phyloP scores from a whole-genome alignment of 768 basidiomycete species.

The Termitomyces sp. region DNA sequence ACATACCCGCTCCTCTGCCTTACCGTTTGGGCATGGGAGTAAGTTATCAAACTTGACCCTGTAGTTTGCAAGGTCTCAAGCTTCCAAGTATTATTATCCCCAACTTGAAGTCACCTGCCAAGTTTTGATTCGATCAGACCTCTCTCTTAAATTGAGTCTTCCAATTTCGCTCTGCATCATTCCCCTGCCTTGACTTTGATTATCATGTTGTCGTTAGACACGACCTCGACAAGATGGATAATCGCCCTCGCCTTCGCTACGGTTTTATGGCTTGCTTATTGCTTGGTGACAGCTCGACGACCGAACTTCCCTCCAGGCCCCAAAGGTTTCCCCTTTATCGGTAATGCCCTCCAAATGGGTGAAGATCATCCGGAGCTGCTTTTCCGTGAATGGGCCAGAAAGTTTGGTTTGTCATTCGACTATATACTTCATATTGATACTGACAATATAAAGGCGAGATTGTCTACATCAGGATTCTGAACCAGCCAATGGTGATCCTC shows the following conservation, averaged over 20 bases:
- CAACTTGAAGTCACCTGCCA: slow-evolving; percentile 7
- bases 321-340: slow-evolving; percentile 39
- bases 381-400: slow-evolving; percentile 37
- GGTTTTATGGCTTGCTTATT: slow-evolving; percentile 18
- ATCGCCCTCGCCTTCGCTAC: slow-evolving; percentile 9
- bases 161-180: slow-evolving; percentile 2
- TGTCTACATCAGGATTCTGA: slow-evolving; percentile 36
- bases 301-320: slow-evolving; percentile 46
- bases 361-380: slow-evolving; percentile 32
- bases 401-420: slow-evolving; percentile 35
- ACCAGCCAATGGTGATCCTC: slow-evolving; percentile 46
- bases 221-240: slow-evolving; percentile 4
- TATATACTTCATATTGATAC: neutral
- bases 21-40: slow-evolving; percentile 9
- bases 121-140: slow-evolving; percentile 10
- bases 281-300: slow-evolving; percentile 18
- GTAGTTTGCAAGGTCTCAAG: slow-evolving; percentile 4
- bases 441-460: slow-evolving; percentile 34
- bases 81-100: slow-evolving; percentile 5
- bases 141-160: slow-evolving; percentile 11
- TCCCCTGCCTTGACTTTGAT: neutral
- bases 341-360: slow-evolving; percentile 45
- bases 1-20: slow-evolving; percentile 5
- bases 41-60: slow-evolving; percentile 5
- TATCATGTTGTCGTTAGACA: slow-evolving; percentile 4